Conservation (phyloP, 2,329 filamentous ascomycete genomes). For the Dactylellina parvicollis region DNA sequence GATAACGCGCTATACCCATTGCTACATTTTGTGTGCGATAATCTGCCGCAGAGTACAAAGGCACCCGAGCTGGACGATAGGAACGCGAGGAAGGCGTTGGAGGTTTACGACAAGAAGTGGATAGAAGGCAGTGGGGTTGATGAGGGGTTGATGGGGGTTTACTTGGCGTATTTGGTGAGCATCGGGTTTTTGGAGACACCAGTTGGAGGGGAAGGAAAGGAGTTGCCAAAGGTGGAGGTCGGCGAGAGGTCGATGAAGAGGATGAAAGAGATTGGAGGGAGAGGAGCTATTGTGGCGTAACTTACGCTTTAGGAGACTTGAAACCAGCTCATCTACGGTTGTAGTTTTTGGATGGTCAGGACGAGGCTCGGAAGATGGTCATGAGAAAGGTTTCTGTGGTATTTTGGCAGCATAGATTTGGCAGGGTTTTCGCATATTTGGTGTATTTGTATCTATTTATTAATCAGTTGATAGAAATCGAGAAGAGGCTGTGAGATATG, state of each 20-base stretch:
- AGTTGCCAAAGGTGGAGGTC: slow-evolving; percentile 64
- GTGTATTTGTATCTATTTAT: too few species aligned
- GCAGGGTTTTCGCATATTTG: too few species aligned
- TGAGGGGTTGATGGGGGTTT: slow-evolving; percentile 71
- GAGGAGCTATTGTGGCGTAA: slow-evolving; percentile 60
- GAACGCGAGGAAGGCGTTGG: slow-evolving; percentile 73
- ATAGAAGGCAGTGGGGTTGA: slow-evolving; percentile 69
- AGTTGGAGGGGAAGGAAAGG: slow-evolving; percentile 59
- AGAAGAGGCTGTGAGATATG: too few species aligned
- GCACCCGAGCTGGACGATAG: slow-evolving; percentile 78
- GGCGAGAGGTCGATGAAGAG: slow-evolving; percentile 65
- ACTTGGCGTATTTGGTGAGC: slow-evolving; percentile 71
- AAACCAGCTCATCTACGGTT: too few species aligned
- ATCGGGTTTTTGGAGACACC: slow-evolving; percentile 71
- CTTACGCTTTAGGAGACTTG: not conserved
- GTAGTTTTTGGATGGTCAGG: too few species aligned
- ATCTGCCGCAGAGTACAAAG: slow-evolving; percentile 75
- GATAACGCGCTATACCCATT: slow-evolving; percentile 79
- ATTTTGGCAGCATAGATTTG: too few species aligned
- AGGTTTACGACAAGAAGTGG: slow-evolving; percentile 69
- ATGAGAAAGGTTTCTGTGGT: too few species aligned
- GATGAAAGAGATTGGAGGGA: slow-evolving; percentile 67
- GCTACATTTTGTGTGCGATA: slow-evolving; percentile 76
- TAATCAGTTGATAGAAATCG: too few species aligned
- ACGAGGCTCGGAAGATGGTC: too few species aligned